Conservation (phyloP, 768 basidiomycete genomes). For the Leucocoprinus leucothites region DNA sequence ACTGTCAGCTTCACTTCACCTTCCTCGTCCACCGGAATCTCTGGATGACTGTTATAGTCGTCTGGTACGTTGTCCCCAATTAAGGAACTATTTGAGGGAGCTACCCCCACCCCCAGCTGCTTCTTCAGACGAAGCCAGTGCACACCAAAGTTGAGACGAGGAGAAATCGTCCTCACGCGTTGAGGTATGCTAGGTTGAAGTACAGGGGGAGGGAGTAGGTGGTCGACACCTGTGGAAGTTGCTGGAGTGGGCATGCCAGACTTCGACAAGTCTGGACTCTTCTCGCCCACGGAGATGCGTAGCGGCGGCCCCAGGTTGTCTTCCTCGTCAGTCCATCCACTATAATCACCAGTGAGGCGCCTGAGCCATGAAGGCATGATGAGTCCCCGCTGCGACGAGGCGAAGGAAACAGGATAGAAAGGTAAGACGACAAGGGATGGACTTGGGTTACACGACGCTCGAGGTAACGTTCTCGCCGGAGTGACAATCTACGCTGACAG, state of each 20-base stretch:
- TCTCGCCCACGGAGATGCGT: constrained; percentile 14
- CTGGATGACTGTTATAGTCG: constrained; percentile 26
- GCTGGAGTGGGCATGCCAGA: constrained; percentile 17
- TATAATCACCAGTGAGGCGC: constrained; percentile 14
- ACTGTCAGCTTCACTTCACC: constrained; percentile 67
- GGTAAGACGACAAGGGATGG: neutral
- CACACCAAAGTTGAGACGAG: constrained; percentile 37
- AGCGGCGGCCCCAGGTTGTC: constrained; percentile 12
- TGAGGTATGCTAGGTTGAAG: constrained; percentile 24
- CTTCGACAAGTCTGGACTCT: constrained; percentile 10
- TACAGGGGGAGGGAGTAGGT: constrained; percentile 41
- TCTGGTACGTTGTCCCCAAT: constrained; percentile 46
- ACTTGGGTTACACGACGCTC: constrained; percentile 8
- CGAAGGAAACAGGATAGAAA: constrained; percentile 11
- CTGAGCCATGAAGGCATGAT: constrained; percentile 23
- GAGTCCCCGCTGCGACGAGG: constrained; percentile 6
- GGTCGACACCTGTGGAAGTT: constrained; percentile 24
- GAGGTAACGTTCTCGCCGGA: constrained; percentile 6
- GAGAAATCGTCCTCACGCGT: constrained; percentile 27
- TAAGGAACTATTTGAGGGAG: constrained; percentile 53
- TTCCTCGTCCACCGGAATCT: constrained; percentile 24
- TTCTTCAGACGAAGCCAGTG: constrained; percentile 51
- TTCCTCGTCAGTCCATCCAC: constrained; percentile 17
- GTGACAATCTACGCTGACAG: constrained; percentile 10
- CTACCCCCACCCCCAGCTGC: constrained; percentile 52